Evolutionary conservation across 495 filamentous ascomycete genomes (phyloP).

Genomic region (Immersiella caudata): DNA sequence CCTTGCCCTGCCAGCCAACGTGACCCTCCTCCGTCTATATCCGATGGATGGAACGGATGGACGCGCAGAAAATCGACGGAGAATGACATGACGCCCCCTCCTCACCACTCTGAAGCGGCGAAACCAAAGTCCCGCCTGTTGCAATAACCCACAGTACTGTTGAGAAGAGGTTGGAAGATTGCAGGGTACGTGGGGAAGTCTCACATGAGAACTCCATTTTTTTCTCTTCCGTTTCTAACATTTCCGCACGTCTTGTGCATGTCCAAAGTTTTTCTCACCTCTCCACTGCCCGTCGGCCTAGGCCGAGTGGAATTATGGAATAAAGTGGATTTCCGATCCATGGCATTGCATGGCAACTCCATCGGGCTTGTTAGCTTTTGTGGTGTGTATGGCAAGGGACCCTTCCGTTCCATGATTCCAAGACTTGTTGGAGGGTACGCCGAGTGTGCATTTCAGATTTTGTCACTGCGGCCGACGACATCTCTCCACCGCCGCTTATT

Average conservation of each 20-base stretch:
- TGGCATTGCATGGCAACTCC: not conserved
- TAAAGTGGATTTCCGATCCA: not conserved
- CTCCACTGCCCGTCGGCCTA: not conserved
- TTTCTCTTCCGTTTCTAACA: not conserved
- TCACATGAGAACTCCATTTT: not conserved
- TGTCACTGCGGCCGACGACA: too few relatives aligned
- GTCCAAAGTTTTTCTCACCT: not conserved
- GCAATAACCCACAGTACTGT: too few relatives aligned
- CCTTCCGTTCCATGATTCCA: not conserved
- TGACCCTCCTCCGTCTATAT: too few relatives aligned
- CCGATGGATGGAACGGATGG: too few relatives aligned
- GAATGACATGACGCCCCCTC: too few relatives aligned
- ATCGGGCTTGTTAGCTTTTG: not conserved
- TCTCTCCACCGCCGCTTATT: too few relatives aligned
- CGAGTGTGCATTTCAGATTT: too few relatives aligned
- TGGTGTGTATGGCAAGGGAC: not conserved
- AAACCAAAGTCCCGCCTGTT: not conserved
- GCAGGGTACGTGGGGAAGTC: not conserved
- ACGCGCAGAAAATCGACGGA: too few relatives aligned
- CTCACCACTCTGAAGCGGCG: too few relatives aligned
- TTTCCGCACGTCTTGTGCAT: not conserved
- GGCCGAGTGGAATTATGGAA: not conserved
- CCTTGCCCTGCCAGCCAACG: too few relatives aligned
- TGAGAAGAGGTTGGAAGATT: not conserved
- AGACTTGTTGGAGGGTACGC: too few relatives aligned